Evolutionary conservation across 2,329 filamentous ascomycete genomes (phyloP), one percentile per base, ranked within the genome.

Genomic region (Whalleya microplaca): DNA sequence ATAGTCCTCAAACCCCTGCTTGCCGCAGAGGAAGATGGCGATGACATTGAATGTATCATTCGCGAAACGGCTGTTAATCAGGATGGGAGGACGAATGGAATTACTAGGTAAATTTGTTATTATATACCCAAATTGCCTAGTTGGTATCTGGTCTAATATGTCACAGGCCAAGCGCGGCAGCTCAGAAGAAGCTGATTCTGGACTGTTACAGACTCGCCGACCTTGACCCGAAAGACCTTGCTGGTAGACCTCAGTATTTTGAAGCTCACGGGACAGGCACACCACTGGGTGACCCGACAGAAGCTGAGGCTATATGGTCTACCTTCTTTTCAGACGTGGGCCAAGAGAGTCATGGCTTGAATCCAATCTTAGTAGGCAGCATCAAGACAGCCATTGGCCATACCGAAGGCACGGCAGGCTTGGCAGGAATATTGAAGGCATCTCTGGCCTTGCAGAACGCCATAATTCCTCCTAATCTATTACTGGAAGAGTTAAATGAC

Each of bases 1-100:
- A 51, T 83, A 0, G 63, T 82, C 0, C 58, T 84, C 1, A 84
- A 83, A 54, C 67, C 62, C 0, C 65, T 81, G 7, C 70, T 61
- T 21, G 59, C 68, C 1, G 81, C 81, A 0, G 50, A 80, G 5
- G 66, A 2, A 18, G 54, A 69, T 46, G 58, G 64, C 14, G 60
- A 69, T 21, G 41, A 58, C 12, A 64, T 66, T 10, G 57, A 66
- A 41, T 63, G 59, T 19, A 46, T 64, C 8, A 60, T 65, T 19
- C 61, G 62, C 7, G 60, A 59, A 23, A 63, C 63, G 0, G 61
- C 54, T 0, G 4, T 59, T 2, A 64, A 64, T 18, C 62, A 64
- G 20, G 58, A 66, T 12, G 64, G 64, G 4, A 55, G 37, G 40
- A 64, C 60, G 4, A 42, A 45, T 14, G 66, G 66, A 1, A 29